Conservation (phyloP, 1,139 yeast genomes). For the Blastobotrys illinoisensis region DNA sequence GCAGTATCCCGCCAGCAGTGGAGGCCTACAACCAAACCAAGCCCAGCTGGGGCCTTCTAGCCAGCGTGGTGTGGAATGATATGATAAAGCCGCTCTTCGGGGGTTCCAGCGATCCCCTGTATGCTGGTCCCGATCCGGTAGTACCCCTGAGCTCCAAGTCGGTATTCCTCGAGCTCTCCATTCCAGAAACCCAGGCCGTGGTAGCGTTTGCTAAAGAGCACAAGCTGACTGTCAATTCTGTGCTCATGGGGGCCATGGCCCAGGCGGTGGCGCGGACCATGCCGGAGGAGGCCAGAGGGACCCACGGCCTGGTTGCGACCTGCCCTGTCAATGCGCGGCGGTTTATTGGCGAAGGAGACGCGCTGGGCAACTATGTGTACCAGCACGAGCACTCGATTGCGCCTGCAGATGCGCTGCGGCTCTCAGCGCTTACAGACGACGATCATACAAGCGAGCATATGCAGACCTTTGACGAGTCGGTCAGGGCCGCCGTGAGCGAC, state of each 20-base stretch:
- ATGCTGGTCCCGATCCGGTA: conserved; percentile 9
- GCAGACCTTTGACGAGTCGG: conserved; percentile 12
- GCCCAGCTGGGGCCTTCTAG: not conserved
- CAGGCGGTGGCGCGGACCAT: conserved; percentile 1
- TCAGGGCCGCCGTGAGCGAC: not conserved
- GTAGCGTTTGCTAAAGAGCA: conserved; percentile 4
- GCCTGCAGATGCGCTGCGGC: not conserved
- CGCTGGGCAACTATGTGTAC: conserved; percentile 19
- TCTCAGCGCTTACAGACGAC: not conserved
- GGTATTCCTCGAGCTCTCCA: conserved; percentile 11
- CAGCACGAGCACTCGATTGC: conserved; percentile 5
- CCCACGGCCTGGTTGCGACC: not conserved
- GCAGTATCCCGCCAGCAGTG: not conserved
- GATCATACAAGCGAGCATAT: not conserved
- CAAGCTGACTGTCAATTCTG: conserved; percentile 4
- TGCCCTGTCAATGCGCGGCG: conserved; percentile 21
- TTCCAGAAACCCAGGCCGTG: conserved; percentile 7
- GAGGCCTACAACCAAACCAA: conserved; percentile 6
- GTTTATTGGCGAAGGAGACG: conserved; percentile 6
- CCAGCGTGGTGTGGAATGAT: not conserved
- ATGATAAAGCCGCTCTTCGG: not conserved
- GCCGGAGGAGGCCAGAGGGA: not conserved
- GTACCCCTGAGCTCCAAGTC: conserved; percentile 15
- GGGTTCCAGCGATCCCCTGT: conserved; percentile 1
- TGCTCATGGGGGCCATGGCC: conserved; percentile 5